Base-by-base conservation (phyloP, 768 basidiomycete species). In the Boletus sp. region DNA sequence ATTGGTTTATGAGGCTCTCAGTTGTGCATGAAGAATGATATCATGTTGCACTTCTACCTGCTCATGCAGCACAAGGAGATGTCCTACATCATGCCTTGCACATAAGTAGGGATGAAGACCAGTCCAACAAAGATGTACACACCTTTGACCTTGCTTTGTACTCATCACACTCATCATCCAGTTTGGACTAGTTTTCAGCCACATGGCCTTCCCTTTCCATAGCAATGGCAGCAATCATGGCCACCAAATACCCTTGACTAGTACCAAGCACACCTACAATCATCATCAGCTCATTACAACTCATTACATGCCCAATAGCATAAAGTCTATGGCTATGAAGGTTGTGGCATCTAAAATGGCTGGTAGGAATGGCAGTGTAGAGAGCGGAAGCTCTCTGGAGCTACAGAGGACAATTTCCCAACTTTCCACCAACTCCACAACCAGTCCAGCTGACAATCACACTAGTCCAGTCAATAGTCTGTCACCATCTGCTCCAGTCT, bases 221-320 rank as follows among this genome's bases (percentile, higher is more conserved):
- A 95, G 96, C 7, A 92, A 92, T 64, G 90, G 85, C 0, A 90
- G 90, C 14, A 93, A 92, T 62, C 78, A 85, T 37, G 95, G 96
- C 1, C 96, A 98, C 67, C 83, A 96, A 28, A 82, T 98, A 67
- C 96, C n/a, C n/a, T n/a, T n/a, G n/a, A n/a, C n/a, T n/a, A n/a
- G n/a, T n/a, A n/a, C n/a, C n/a, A n/a, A n/a, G n/a, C n/a, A n/a
- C n/a, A n/a, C n/a, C n/a, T n/a, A n/a, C n/a, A n/a, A n/a, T n/a
- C n/a, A n/a, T n/a, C n/a, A n/a, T n/a, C n/a, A n/a, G n/a, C n/a
- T n/a, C n/a, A n/a, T n/a, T n/a, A n/a, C n/a, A n/a, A n/a, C n/a
- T n/a, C n/a, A n/a, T n/a, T n/a, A n/a, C n/a, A n/a, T n/a, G n/a
- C n/a, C n/a, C n/a, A n/a, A n/a, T n/a, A n/a, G n/a, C n/a, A n/a